These are phyloP conservation scores for Teunomyces tritomae DNA, from an alignment of 805 yeast genomes.

Conservation along the genomic window DNA sequence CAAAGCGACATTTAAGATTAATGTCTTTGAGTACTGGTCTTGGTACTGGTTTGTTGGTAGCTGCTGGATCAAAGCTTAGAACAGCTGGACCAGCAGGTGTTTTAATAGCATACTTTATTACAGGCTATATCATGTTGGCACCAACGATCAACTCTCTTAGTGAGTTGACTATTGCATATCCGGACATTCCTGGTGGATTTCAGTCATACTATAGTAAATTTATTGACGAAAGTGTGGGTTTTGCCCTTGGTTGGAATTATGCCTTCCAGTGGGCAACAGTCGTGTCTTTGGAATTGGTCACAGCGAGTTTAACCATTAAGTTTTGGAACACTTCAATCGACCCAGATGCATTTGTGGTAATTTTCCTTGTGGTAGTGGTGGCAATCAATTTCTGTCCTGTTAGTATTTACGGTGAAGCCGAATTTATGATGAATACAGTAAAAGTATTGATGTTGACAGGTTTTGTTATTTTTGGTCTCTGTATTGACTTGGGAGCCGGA, in stretches of 20 bases:
- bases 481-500: conserved; percentile 25
- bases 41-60: conserved; percentile 31
- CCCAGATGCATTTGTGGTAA: conserved; percentile 21
- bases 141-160: conserved; percentile 28
- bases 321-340: conserved; percentile 22
- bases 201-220: conserved; percentile 28
- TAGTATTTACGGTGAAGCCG: conserved; percentile 29
- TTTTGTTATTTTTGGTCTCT: conserved; percentile 26
- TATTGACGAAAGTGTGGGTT: conserved; percentile 36
- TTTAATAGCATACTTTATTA: conserved; percentile 21
- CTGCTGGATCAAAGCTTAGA: conserved; percentile 25
- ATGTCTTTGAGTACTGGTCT: conserved; percentile 30
- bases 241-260: conserved; percentile 40
- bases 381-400: conserved; percentile 25
- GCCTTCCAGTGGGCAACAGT: conserved; percentile 30
- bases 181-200: conserved; percentile 26
- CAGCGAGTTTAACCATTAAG: conserved; percentile 25
- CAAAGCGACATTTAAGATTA: conserved; percentile 24
- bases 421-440: conserved; percentile 25
- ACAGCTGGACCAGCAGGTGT: conserved; percentile 25
- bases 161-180: conserved; percentile 26
- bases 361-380: conserved; percentile 21
- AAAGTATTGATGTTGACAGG: conserved; percentile 25
- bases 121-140: conserved; percentile 24
- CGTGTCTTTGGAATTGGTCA: conserved; percentile 26